A percentile compares a stretch with the other conserved stretches of the same genome.
Conservation (phyloP, 176 grass and related monocot species). For the Carex scoparia region DNA sequence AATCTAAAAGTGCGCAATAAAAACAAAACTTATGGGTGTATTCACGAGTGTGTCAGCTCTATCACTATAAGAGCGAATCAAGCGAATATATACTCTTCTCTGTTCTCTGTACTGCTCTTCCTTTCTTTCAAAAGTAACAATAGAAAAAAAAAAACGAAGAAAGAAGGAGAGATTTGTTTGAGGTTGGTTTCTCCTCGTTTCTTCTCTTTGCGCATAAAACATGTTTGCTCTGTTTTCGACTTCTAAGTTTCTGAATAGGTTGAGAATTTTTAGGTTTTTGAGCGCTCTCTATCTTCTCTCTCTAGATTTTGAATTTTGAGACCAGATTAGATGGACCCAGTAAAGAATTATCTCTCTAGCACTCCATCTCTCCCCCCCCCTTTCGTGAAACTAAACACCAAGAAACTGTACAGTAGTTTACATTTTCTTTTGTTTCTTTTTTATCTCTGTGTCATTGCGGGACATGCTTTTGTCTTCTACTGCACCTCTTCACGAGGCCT, state of each 20-base stretch:
- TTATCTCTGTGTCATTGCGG: neutral
- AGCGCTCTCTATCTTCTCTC: constrained; percentile 24
- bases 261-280: constrained; percentile 32
- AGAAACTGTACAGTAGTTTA: neutral
- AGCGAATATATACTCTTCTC: constrained; percentile 19
- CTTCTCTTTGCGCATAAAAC: neutral
- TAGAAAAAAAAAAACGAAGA: neutral
- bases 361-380: constrained; percentile 4
- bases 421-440: neutral
- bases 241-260: constrained; percentile 26
- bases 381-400: neutral
- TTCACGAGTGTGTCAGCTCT: constrained; percentile 30
- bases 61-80: constrained; percentile 21
- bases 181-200: constrained; percentile 6
- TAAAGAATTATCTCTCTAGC: constrained; percentile 1
- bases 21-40: constrained; percentile 31
- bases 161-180: neutral
- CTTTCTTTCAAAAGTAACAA: neutral
- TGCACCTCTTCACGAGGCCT: constrained; percentile 33
- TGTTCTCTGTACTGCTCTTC: constrained; percentile 3
- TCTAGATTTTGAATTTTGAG: constrained; percentile 33
- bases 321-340: constrained; percentile 7
- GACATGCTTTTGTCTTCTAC: constrained; percentile 40
- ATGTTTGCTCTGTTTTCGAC: constrained; percentile 25
- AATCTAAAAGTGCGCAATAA: constrained; percentile 13